These are phyloP conservation scores for Coprinopsis cinerea DNA, from an alignment of 768 basidiomycete species.

Conservation along the genomic window DNA sequence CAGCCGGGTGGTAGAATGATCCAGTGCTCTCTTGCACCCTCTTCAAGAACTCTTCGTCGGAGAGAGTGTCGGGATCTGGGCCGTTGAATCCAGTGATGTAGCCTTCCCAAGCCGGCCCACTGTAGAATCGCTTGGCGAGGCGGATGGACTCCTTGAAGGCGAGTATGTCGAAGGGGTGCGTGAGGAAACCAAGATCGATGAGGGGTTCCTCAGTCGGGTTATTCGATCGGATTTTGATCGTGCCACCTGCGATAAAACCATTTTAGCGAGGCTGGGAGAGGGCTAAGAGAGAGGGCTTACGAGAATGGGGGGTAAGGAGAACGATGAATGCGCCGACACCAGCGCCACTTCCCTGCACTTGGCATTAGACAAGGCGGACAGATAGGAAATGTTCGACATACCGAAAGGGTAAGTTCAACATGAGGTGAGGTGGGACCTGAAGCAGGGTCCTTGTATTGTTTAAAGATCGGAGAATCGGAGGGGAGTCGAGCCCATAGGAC, in stretches of 20 bases:
- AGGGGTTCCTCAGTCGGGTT: slow-evolving; percentile 22
- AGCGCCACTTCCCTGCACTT: slow-evolving; percentile 12
- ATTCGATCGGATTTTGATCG: slow-evolving; percentile 15
- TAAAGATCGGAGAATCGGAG: slow-evolving; percentile 6
- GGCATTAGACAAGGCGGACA: slow-evolving; percentile 3
- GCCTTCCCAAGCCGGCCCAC: slow-evolving; percentile 9
- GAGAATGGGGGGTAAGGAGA: slow-evolving; percentile 24
- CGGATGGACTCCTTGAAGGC: slow-evolving; percentile 9
- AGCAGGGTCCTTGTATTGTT: slow-evolving; percentile 7
- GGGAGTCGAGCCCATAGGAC: slow-evolving; percentile 12
- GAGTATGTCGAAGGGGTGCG: slow-evolving; percentile 8
- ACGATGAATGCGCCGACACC: slow-evolving; percentile 16
- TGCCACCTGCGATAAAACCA: slow-evolving; percentile 15
- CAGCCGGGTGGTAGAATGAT: slow-evolving; percentile 1
- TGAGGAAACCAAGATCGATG: slow-evolving; percentile 16
- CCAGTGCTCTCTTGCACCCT: neutral
- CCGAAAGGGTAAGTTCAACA: slow-evolving; percentile 10
- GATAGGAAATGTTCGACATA: neutral
- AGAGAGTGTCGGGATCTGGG: neutral
- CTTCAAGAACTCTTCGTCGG: neutral
- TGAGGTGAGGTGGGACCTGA: slow-evolving; percentile 14
- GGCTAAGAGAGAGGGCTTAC: slow-evolving; percentile 6
- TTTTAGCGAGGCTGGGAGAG: neutral
- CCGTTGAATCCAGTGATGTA: slow-evolving; percentile 4
- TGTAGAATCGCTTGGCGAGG: slow-evolving; percentile 11